phyloP scores from a whole-genome alignment of 2,329 filamentous ascomycete species.

The Diaporthe humulicola region DNA sequence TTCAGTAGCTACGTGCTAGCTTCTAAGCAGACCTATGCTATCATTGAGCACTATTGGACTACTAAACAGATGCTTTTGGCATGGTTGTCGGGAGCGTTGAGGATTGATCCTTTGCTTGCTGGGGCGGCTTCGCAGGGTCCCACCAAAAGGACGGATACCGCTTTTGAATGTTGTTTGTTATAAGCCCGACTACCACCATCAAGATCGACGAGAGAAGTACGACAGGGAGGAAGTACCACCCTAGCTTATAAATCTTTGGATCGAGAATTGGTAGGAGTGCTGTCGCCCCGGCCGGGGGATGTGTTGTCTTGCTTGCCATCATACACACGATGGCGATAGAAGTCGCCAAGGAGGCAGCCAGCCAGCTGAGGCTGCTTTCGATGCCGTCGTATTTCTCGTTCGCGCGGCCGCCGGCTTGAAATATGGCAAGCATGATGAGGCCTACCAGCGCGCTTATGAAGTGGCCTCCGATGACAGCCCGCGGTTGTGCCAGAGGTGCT shows the following conservation, averaged over 20 bases:
- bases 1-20: too few relatives aligned
- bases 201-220: not conserved
- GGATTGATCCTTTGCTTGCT: not conserved
- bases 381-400: not conserved
- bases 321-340: slow-evolving; percentile 6
- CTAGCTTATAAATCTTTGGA: not conserved
- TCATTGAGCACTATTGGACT: not conserved
- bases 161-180: not conserved
- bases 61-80: not conserved
- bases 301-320: slow-evolving; percentile 4
- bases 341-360: slow-evolving; percentile 3
- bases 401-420: not conserved
- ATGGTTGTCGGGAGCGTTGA: not conserved
- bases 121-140: not conserved
- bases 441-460: slow-evolving; percentile 9
- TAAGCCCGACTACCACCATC: not conserved
- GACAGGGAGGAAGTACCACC: slow-evolving; percentile 10
- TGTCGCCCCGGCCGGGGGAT: not conserved
- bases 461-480: slow-evolving; percentile 9
- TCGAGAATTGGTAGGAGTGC: not conserved
- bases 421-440: not conserved
- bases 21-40: too few relatives aligned
- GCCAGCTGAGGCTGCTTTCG: not conserved
- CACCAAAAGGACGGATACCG: not conserved
- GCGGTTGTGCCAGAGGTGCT: not conserved